These are phyloP conservation scores for Talaromyces proteolyticus DNA, from an alignment of 495 filamentous ascomycete genomes.

Conservation along the genomic window DNA sequence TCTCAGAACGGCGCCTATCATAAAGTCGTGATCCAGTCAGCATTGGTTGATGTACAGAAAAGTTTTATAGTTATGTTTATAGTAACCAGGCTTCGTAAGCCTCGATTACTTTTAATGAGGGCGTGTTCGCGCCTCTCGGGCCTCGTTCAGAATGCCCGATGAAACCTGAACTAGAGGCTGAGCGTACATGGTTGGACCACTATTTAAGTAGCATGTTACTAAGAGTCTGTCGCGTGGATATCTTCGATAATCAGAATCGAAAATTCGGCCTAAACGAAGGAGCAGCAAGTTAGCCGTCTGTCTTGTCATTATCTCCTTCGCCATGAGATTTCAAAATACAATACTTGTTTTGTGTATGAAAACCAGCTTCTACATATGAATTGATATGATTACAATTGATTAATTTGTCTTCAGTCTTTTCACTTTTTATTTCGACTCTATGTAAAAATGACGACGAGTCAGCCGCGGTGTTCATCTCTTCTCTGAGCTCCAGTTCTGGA, in stretches of 20 bases:
- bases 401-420: neutral
- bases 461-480: conserved; percentile 1
- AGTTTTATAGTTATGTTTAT: no score
- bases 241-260: conserved; percentile 1
- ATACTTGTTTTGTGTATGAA: neutral
- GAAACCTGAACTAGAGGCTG: neutral
- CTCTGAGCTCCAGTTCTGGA: neutral
- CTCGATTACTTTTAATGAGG: neutral
- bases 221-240: neutral
- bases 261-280: neutral
- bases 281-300: neutral
- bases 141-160: neutral
- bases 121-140: neutral
- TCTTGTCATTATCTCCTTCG: neutral
- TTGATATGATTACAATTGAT: no score
- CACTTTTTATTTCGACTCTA: neutral
- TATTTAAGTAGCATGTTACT: conserved; percentile 2
- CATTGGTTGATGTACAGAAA: no score
- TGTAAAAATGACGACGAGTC: conserved; percentile 1
- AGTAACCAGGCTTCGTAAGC: neutral
- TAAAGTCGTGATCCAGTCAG: no score
- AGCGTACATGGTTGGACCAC: neutral
- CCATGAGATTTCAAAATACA: conserved; percentile 2
- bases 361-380: neutral
- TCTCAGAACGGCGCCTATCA: no score